Base-by-base conservation (phyloP, 441 rosid species). In the Sinapis alba region DNA sequence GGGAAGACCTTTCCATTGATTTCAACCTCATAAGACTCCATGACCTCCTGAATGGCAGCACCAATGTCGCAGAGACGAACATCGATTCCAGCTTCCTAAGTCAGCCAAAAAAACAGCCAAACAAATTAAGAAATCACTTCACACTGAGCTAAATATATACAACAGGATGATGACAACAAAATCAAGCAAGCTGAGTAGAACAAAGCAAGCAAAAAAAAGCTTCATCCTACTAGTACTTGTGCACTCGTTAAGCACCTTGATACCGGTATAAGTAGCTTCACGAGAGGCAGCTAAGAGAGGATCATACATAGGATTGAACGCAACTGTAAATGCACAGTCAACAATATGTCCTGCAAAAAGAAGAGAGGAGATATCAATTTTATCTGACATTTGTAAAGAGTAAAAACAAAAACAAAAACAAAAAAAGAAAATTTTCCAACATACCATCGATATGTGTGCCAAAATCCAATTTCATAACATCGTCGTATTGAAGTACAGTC, bases 21-120 rank as follows among this genome's bases (percentile, higher is more conserved):
- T 81, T 95, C 98, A 84, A 95, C 97, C 83, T 95, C 99, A 41
- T 93, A 85, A 2, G 99, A 96, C 83, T 93, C 97, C 97, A 93
- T 96, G 69, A 93, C 99, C 80, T 96, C 98, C 83, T 93, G 96
- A 82, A 95, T 93, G 62, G 99, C 97, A 78, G 99, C 97, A 76
- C 98, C 99, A 68, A 95, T 85, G 73, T 95, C 97, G 70, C 97
- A 89, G 24, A 91, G 94, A 74, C 98, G 97, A 60, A 93, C 99
- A 81, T 95, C 98, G 2, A 95, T 91, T 18, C 99, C 97, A 73
- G 98, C 74, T 89, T 95, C 99, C 99, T 93, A 62, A 51, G 82
- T 56, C 59, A 75, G 78, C 32, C 65, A 53, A n/a, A 59, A 8
- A 27, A 7, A 0, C 1, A 45, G 65, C 63, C 4, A 70, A 64